These are phyloP conservation scores for Pythium coloratum DNA, from an alignment of 352 stramenopile genomes.

Conservation along the genomic window DNA sequence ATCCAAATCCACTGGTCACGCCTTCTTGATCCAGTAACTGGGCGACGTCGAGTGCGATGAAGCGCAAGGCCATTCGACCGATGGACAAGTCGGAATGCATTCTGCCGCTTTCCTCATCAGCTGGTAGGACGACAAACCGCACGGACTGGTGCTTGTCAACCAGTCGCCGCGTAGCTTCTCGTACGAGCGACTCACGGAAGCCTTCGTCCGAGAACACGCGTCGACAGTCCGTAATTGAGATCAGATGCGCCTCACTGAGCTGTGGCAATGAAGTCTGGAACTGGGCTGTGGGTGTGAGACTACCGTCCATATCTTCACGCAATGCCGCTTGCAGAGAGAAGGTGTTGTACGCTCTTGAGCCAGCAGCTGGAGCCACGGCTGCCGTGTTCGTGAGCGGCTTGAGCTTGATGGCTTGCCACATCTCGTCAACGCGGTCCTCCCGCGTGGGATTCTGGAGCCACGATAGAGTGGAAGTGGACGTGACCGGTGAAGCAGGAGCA, in stretches of 20 bases:
- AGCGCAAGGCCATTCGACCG: slow-evolving; percentile 17
- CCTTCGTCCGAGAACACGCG: slow-evolving; percentile 55
- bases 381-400: slow-evolving; percentile 28
- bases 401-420: slow-evolving; percentile 54
- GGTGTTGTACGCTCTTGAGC: slow-evolving; percentile 40
- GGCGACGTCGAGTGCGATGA: slow-evolving; percentile 19
- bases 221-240: slow-evolving; percentile 38
- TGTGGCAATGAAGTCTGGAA: not conserved
- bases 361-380: not conserved
- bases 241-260: slow-evolving; percentile 18
- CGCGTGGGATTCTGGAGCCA: slow-evolving; percentile 12
- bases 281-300: not conserved
- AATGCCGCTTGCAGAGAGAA: slow-evolving; percentile 33
- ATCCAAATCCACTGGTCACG: not conserved
- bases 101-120: not conserved
- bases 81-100: not conserved
- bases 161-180: slow-evolving; percentile 28
- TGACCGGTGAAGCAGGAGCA: not conserved
- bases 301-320: not conserved
- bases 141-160: slow-evolving; percentile 22
- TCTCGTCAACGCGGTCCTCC: slow-evolving; percentile 48
- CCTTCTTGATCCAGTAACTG: slow-evolving; percentile 15
- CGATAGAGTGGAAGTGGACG: slow-evolving; percentile 6
- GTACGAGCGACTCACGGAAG: slow-evolving; percentile 44
- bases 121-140: slow-evolving; percentile 37